Percentiles rank a stretch among this genome's conserved stretches.
Evolutionary conservation across 345 rosid species (phyloP).

Genomic region (Corchorus capsularis): DNA sequence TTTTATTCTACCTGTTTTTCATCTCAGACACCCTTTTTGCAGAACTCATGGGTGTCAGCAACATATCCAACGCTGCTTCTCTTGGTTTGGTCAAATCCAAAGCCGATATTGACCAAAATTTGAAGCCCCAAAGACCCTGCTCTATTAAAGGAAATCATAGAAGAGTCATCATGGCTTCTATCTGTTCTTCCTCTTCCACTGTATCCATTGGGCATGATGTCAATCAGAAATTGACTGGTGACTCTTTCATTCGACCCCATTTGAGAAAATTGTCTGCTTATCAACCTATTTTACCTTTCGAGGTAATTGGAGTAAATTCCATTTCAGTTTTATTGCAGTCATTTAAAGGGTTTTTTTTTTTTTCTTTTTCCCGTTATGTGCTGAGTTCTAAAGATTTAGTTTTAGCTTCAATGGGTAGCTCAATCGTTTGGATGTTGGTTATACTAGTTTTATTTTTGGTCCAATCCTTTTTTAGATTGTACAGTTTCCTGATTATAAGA

Average conservation of each 20-base stretch:
- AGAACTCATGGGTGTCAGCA: no score
- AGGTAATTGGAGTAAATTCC: slow-evolving; percentile 45
- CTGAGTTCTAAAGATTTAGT: no score
- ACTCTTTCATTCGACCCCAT: slow-evolving; percentile 81
- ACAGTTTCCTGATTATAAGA: no score
- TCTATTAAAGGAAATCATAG: slow-evolving; percentile 32
- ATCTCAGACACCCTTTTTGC: no score
- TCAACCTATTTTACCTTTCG: slow-evolving; percentile 91
- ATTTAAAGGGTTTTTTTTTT: no score
- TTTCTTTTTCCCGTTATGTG: no score
- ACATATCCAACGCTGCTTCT: slow-evolving; percentile 38
- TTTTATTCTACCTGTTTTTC: no score
- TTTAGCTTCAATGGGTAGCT: no score
- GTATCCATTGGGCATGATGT: slow-evolving; percentile 41
- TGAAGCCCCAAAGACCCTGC: slow-evolving; percentile 31
- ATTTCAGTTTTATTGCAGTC: background rate
- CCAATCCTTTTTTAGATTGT: no score
- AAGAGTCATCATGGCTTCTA: slow-evolving; percentile 40
- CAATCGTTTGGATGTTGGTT: background rate
- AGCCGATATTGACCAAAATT: slow-evolving; percentile 25
- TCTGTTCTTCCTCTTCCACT: slow-evolving; percentile 29
- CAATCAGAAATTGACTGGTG: slow-evolving; percentile 54
- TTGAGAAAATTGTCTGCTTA: slow-evolving; percentile 77
- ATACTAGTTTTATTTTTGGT: background rate
- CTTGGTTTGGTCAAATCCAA: slow-evolving; percentile 36